Percentiles rank a stretch among this genome's conserved stretches.
Evolutionary conservation across 129 eudicot species (phyloP).

Genomic region (Centaurea solstitialis): DNA sequence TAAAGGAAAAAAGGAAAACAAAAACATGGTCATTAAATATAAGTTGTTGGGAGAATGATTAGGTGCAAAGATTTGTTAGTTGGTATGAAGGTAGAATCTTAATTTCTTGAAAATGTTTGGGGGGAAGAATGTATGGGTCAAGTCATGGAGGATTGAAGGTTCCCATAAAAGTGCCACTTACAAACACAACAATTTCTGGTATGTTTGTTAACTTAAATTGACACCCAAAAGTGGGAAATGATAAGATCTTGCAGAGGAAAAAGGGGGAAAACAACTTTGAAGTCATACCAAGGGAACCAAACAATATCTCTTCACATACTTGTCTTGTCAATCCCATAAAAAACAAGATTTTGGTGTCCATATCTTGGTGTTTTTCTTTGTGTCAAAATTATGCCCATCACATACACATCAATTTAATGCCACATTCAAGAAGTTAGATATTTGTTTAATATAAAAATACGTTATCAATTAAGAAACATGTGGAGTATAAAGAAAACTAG

Average conservation of each 20-base stretch:
- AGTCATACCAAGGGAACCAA: conserved; percentile 13
- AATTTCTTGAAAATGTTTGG: conserved; percentile 29
- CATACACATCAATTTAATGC: background rate
- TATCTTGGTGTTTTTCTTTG: conserved; percentile 27
- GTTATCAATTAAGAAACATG: background rate
- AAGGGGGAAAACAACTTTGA: conserved; percentile 30
- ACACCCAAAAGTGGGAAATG: conserved; percentile 52
- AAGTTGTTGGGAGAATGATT: conserved; percentile 35
- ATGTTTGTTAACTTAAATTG: conserved; percentile 41
- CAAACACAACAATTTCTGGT: conserved; percentile 44
- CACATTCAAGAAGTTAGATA: background rate
- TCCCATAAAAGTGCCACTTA: conserved; percentile 39
- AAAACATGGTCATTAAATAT: conserved; percentile 28
- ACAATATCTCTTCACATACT: conserved; percentile 34
- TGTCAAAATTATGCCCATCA: conserved; percentile 30
- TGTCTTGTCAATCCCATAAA: conserved; percentile 31
- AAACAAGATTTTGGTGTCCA: conserved; percentile 38
- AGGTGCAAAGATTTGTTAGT: conserved; percentile 37
- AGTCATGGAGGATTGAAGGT: conserved; percentile 49
- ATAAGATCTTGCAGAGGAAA: conserved; percentile 59
- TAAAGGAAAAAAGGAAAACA: background rate
- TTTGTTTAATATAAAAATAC: background rate
- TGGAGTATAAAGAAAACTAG: background rate
- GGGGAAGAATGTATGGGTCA: conserved; percentile 72
- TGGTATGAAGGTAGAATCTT: conserved; percentile 32